Evolutionary conservation across 352 stramenopile genomes (phyloP), one percentile per base, ranked within the genome.

Genomic region (Vaucheria bursata): DNA sequence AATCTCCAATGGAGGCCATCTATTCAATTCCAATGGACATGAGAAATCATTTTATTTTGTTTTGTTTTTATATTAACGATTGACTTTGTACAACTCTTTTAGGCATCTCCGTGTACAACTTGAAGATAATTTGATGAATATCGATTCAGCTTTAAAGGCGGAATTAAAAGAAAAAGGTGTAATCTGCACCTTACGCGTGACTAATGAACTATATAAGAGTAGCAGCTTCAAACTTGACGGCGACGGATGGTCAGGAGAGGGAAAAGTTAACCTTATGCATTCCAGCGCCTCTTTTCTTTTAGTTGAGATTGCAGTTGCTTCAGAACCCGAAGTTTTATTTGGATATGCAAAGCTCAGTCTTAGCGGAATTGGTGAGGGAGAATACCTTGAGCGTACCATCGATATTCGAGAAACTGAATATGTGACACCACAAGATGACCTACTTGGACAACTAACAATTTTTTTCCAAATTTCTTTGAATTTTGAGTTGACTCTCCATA

Each of bases 401-500:
- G 76, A 81, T 38, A 49, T 81, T 4, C 77, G 78, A 73, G 76
- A 81, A 37, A 68, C 76, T 53, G 50, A 81, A 38, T 81, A 81
- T 25, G 59, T 81, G 3, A 79, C 71, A 3, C 36, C 72, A 8
- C 76, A 81, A 37, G 76, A 81, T 32, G 39, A 79, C 29, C 50
- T 81, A 32, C 49, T 77, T 36, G 76, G 76, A 12, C 73, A 81
- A 45, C 25, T 81, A 7, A 81, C 76, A 0, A 66, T 79, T 4
- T 25, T 4, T 0, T 81, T 79, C 36, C 64, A 79, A 49, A 64
- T 81, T 33, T 78, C 49, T 18, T 53, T 75, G 29, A 81, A 81
- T 53, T 81, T 81, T 35, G 53, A 38, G 31, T 35, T 81, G 6
- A 73, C 33, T 4, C 31, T 81, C 38, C 38, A 7, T 6, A 81